These are phyloP conservation scores for Fraxinus baroniana DNA, from an alignment of 305 asterid species.

Conservation along the genomic window DNA sequence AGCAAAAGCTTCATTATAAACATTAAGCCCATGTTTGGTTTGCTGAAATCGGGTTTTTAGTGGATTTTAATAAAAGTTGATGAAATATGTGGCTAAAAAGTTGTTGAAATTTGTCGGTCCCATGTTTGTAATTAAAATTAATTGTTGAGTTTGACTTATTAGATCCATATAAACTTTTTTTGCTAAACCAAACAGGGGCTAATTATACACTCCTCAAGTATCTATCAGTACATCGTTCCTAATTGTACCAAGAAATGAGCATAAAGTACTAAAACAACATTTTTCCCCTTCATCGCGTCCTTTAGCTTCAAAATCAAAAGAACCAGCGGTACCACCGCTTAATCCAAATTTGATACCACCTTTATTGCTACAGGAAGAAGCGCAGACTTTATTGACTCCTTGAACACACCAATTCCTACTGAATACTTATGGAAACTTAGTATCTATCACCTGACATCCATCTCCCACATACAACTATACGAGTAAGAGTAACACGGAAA, in stretches of 20 bases:
- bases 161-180: background rate
- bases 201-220: background rate
- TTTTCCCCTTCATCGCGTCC: background rate
- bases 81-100: background rate
- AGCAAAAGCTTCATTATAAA: background rate
- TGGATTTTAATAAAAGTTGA: background rate
- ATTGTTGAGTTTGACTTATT: background rate
- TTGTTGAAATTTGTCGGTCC: background rate
- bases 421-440: background rate
- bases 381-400: background rate
- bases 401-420: background rate
- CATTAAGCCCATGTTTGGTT: background rate
- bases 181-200: background rate
- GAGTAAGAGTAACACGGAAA: too few relatives aligned
- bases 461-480: background rate
- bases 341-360: background rate
- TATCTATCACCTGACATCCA: background rate
- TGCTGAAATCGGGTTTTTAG: background rate
- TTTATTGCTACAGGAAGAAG: background rate
- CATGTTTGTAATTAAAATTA: background rate
- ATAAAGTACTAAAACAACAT: background rate
- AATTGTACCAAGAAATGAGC: background rate
- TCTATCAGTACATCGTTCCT: background rate
- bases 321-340: background rate
- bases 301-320: background rate